These are phyloP conservation scores for Coriaria nepalensis DNA, from an alignment of 306 rosid genomes.

Conservation along the genomic window DNA sequence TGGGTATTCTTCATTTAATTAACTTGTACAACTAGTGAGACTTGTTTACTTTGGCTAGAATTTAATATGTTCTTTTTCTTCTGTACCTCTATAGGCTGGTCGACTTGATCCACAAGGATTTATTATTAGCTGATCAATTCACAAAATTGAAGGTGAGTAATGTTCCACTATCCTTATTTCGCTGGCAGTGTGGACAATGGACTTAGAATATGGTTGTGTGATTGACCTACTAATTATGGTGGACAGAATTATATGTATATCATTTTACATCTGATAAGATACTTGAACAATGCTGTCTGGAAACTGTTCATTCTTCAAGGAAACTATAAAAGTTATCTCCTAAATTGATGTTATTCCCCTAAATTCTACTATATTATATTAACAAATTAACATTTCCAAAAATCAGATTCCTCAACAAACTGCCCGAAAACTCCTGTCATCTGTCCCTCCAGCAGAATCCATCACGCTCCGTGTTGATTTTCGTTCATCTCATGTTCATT, in stretches of 20 bases:
- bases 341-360: no score
- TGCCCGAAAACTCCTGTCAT: constrained; percentile 60
- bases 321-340: no score
- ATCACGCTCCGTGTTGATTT: constrained; percentile 77
- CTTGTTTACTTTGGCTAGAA: no score
- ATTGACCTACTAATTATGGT: background rate
- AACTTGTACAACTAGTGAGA: no score
- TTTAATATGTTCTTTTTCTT: background rate
- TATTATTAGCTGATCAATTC: constrained; percentile 76
- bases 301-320: no score
- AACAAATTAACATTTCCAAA: constrained; percentile 10
- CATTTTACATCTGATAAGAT: no score
- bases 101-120: constrained; percentile 80
- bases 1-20: no score
- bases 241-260: no score
- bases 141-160: constrained; percentile 64
- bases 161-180: constrained; percentile 9
- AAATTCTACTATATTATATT: background rate
- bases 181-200: constrained; percentile 8
- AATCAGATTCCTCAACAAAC: constrained; percentile 63
- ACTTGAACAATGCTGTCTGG: no score
- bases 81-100: constrained; percentile 48
- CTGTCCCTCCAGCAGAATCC: constrained; percentile 74
- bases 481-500: constrained; percentile 74
- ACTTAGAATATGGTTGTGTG: constrained; percentile 5